These are phyloP conservation scores for Alternaria hordeiaustralica DNA, from an alignment of 2,329 filamentous ascomycete species.

Conservation along the genomic window DNA sequence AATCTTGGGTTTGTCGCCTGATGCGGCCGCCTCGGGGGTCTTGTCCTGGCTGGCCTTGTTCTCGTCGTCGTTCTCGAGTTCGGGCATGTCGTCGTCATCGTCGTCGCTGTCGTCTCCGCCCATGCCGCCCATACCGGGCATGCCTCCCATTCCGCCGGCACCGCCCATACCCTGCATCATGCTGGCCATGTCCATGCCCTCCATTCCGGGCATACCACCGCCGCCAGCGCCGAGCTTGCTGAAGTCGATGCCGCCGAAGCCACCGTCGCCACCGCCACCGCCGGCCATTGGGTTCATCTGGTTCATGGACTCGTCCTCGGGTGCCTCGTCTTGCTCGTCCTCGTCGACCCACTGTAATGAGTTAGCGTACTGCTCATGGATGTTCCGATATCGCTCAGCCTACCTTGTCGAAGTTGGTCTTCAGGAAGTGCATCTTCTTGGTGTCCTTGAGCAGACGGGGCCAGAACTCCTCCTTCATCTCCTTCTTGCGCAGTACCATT, in stretches of 20 bases:
- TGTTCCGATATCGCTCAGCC: slow-evolving; percentile 24
- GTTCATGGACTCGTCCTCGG: slow-evolving; percentile 71
- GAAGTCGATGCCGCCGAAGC: slow-evolving; percentile 91
- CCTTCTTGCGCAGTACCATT: slow-evolving; percentile 95
- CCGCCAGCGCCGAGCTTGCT: slow-evolving; percentile 74
- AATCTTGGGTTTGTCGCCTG: slow-evolving; percentile 52
- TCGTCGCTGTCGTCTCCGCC: slow-evolving; percentile 56
- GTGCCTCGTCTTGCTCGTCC: slow-evolving; percentile 93
- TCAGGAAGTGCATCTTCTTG: slow-evolving; percentile 92
- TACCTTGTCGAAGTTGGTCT: slow-evolving; percentile 98
- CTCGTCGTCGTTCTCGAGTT: slow-evolving; percentile 58
- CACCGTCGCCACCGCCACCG: slow-evolving; percentile 62
- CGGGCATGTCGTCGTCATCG: slow-evolving; percentile 78
- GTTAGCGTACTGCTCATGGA: slow-evolving; percentile 25
- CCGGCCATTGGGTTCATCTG: slow-evolving; percentile 61
- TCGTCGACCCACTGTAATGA: slow-evolving; percentile 82
- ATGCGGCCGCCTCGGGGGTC: slow-evolving; percentile 33
- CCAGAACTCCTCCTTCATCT: slow-evolving; percentile 93
- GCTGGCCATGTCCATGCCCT: slow-evolving; percentile 38
- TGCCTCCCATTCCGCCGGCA: slow-evolving; percentile 23
- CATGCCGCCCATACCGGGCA: slow-evolving; percentile 31
- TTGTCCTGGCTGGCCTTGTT: slow-evolving; percentile 27
- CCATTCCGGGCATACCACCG: slow-evolving; percentile 50
- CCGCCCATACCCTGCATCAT: slow-evolving; percentile 45
- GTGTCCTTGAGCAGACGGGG: slow-evolving; percentile 88